These are phyloP conservation scores for Salix arbutifolia DNA, from an alignment of 345 rosid genomes.

Conservation along the genomic window DNA sequence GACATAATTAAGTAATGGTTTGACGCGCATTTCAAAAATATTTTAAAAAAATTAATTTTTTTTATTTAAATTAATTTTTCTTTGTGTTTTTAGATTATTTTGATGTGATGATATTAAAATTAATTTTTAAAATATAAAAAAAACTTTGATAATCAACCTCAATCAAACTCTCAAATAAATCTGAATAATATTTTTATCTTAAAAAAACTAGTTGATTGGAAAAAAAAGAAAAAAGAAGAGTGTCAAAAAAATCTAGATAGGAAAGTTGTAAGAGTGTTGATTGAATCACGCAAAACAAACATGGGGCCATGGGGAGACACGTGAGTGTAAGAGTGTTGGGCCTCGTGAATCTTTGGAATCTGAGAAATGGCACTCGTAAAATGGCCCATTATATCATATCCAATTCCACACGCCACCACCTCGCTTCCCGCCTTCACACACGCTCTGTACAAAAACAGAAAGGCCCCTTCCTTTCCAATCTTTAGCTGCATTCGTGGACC, in stretches of 20 bases:
- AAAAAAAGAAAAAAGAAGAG: neutral
- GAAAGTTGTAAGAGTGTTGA: no score
- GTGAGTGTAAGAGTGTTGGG: neutral
- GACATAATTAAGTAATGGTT: no score
- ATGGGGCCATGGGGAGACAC: neutral
- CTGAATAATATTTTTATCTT: fast-evolving
- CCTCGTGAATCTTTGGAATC: neutral
- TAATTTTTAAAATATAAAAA: no score
- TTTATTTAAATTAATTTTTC: no score
- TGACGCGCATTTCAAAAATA: no score
- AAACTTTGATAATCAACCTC: no score
- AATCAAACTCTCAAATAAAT: fast-evolving
- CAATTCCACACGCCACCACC: conserved; percentile 14
- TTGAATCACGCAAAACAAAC: conserved; percentile 6
- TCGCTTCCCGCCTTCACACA: conserved; percentile 13
- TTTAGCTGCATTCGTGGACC: neutral
- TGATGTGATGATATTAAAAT: no score
- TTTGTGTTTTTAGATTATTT: no score
- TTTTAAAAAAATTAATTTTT: no score
- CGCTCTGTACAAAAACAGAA: neutral
- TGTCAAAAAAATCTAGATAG: neutral
- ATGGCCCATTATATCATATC: neutral
- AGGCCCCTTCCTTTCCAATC: neutral
- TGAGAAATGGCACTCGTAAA: neutral
- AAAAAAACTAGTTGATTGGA: neutral